Evolutionary conservation across 1,139 yeast genomes (phyloP).

Genomic region (Candida tetrigidarum): DNA sequence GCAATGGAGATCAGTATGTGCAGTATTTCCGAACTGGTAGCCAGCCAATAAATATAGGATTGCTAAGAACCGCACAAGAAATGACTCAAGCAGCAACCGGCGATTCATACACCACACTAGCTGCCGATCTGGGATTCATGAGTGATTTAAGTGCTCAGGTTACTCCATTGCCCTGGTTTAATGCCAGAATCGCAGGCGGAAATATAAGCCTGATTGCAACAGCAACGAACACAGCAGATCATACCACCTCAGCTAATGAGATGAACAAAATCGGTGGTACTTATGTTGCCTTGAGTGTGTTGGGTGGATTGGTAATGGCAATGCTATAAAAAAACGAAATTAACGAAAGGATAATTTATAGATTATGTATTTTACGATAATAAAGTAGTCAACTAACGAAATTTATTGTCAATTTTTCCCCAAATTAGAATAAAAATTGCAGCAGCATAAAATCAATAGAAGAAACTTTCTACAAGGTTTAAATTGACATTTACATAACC

Average conservation of each 20-base stretch:
- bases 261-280: neutral
- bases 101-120: constrained; percentile 40
- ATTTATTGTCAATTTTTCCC: neutral
- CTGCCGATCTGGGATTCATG: constrained; percentile 21
- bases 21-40: constrained; percentile 27
- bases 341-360: neutral
- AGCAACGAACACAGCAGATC: neutral
- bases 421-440: neutral
- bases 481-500: too few relatives aligned
- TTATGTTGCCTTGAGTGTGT: neutral
- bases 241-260: neutral
- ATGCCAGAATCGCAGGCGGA: constrained; percentile 20
- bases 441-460: too few relatives aligned
- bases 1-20: constrained; percentile 26
- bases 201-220: constrained; percentile 11
- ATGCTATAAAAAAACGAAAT: neutral
- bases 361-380: neutral
- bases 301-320: neutral
- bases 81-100: constrained; percentile 31
- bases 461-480: too few relatives aligned
- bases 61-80: constrained; percentile 26
- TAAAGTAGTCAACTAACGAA: neutral
- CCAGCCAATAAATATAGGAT: constrained; percentile 26
- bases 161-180: constrained; percentile 41
- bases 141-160: constrained; percentile 31